phyloP scores from a whole-genome alignment of 176 grass and related monocot genomes.

The Chloris gayana region DNA sequence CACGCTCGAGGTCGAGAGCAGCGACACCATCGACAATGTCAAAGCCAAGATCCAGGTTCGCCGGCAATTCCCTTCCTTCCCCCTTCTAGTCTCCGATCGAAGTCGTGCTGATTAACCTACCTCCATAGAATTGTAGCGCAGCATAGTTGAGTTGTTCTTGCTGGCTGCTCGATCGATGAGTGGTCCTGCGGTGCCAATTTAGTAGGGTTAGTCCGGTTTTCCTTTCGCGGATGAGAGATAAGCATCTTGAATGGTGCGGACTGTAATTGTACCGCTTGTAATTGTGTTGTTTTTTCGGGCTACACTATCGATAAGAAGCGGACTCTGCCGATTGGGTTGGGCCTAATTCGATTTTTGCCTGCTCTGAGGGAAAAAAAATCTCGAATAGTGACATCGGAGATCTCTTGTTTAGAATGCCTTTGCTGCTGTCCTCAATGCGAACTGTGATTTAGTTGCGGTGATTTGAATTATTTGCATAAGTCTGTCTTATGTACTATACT shows the following conservation, averaged over 20 bases:
- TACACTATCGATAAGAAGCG: neutral
- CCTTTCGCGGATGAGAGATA: neutral
- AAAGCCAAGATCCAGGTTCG: conserved; percentile 86
- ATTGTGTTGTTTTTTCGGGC: neutral
- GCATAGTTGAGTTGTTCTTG: neutral
- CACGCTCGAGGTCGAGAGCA: conserved; percentile 88
- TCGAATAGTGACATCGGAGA: neutral
- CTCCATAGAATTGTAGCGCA: neutral
- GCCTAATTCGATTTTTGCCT: neutral
- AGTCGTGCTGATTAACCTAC: neutral
- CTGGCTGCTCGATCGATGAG: neutral
- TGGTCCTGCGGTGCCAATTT: neutral
- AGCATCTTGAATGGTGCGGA: neutral
- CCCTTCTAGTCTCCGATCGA: neutral
- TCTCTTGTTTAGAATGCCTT: neutral
- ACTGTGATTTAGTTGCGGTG: neutral
- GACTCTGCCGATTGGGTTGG: neutral
- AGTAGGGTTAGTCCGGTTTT: neutral
- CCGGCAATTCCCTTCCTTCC: neutral
- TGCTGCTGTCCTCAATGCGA: neutral
- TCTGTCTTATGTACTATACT: neutral
- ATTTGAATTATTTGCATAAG: neutral
- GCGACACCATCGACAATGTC: conserved; percentile 84
- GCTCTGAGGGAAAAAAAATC: neutral
- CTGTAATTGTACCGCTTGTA: neutral